phyloP scores from a whole-genome alignment of 2,329 filamentous ascomycete genomes.

The Aspergillus fijiensis region DNA sequence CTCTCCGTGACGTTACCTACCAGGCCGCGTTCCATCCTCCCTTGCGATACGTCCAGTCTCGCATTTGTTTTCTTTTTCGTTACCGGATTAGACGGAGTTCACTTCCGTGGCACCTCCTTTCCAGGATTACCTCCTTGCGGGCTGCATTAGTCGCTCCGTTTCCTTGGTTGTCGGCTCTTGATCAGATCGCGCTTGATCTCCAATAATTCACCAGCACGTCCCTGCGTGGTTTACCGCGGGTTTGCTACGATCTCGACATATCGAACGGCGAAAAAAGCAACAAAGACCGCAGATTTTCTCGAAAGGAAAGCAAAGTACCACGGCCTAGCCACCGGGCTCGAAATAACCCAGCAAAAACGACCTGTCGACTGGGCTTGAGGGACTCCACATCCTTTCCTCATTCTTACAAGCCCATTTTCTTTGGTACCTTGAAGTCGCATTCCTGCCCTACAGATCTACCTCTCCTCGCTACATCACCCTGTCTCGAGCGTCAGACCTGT shows the following conservation, averaged over 20 bases:
- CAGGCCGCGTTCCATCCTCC: constrained; percentile 20
- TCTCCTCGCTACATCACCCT: constrained; percentile 23
- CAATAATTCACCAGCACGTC: constrained; percentile 16
- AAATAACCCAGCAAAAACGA: constrained; percentile 15
- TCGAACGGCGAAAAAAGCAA: constrained; percentile 10
- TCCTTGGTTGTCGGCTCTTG: constrained; percentile 16
- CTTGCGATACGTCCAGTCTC: constrained; percentile 23
- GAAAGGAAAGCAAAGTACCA: constrained; percentile 3
- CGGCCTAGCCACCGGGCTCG: constrained; percentile 11
- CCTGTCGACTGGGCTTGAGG: constrained; percentile 20
- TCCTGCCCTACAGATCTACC: constrained; percentile 28
- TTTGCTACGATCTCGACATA: constrained; percentile 11
- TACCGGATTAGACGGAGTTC: constrained; percentile 21
- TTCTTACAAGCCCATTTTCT: constrained; percentile 19
- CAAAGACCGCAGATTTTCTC: neutral
- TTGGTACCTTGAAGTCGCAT: constrained; percentile 25
- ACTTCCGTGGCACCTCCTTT: constrained; percentile 29
- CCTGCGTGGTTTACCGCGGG: constrained; percentile 11
- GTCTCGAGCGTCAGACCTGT: constrained; percentile 21
- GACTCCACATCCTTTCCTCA: constrained; percentile 19
- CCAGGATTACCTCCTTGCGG: constrained; percentile 37
- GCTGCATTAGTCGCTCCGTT: constrained; percentile 30
- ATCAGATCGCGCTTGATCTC: constrained; percentile 20
- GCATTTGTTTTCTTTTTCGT: constrained; percentile 15
- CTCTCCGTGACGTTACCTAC: constrained; percentile 22